Conservation (phyloP, 1,139 yeast genomes). For the Pichia sp. region DNA sequence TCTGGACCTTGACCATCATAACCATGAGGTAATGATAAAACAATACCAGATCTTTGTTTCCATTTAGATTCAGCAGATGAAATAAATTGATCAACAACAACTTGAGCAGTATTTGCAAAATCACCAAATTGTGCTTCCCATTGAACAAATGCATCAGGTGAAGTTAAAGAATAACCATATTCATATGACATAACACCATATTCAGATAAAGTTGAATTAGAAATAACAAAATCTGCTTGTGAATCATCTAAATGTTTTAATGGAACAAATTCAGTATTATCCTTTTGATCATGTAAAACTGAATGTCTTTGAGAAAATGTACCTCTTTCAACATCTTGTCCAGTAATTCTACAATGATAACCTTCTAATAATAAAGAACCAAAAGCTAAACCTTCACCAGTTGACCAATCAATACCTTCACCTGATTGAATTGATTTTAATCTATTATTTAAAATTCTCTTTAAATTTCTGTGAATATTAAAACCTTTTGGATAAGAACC, state of each 20-base stretch:
- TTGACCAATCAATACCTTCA: slow-evolving; percentile 97
- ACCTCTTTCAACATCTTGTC: slow-evolving; percentile 99
- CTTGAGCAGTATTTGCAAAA: slow-evolving; percentile 99
- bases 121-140: slow-evolving; percentile 99
- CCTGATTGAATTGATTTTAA: slow-evolving; percentile 84
- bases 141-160: slow-evolving; percentile 93
- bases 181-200: slow-evolving; percentile 99
- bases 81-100: slow-evolving; percentile 91
- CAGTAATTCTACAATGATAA: slow-evolving; percentile 93
- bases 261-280: slow-evolving; percentile 80
- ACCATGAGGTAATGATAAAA: slow-evolving; percentile 95
- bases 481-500: slow-evolving; percentile 86
- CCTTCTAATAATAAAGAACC: slow-evolving; percentile 93
- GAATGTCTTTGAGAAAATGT: slow-evolving; percentile 99
- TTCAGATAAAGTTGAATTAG: slow-evolving; percentile 96
- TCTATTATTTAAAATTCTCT: slow-evolving; percentile 86
- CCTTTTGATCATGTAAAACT: slow-evolving; percentile 90
- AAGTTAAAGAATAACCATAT: slow-evolving; percentile 95
- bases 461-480: slow-evolving; percentile 89
- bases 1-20: slow-evolving; percentile 99
- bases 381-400: slow-evolving; percentile 98
- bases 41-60: slow-evolving; percentile 98
- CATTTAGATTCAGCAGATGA: slow-evolving; percentile 98
- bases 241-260: slow-evolving; percentile 69
- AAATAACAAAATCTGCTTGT: slow-evolving; percentile 83